Base-by-base conservation (phyloP, 176 grass and related monocot genomes). In the Neostapfia colusana region DNA sequence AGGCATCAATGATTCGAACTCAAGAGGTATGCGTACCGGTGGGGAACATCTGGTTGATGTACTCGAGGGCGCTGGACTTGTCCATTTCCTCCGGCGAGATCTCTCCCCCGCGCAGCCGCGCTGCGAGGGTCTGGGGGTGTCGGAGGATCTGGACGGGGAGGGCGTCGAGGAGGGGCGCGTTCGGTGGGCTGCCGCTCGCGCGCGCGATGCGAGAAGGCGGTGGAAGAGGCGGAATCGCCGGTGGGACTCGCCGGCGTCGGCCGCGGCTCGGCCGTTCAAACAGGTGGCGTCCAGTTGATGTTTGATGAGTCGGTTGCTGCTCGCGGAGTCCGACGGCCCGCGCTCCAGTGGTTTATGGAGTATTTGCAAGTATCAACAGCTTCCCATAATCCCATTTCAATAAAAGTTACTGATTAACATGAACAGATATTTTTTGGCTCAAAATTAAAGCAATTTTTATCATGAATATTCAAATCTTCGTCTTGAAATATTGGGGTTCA, bases 1-100 rank as follows among this genome's bases (percentile, higher is more conserved):
- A 81, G 56, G 55, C 50, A n/a, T 63, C 63, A 9, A 62, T 49
- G 68, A 82, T 82, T 72, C 37, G 72, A 74, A 51, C 23, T 65
- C 26, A 15, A 50, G 28, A 11, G 34, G 35, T 31, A 54, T 25
- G 49, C 54, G 20, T 77, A 90, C 95, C 95, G 3, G 89, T 99
- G 57, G 95, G 95, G 70, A 99, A 99, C 92, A 95, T 99, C 89
- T 95, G 95, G 69, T 99, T 99, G 77, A 99, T 99, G 85, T 99
- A 99, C 71, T 99, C 95, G 28, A 99, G 73, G 78, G 95, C 91
- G 78, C 91, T 92, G 50, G 95, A 95, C 86, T 95, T 99, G 73
- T 95, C 89, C 95, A 99, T 99, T 59, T 28, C 21, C 79, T 78
- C 73, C 65, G 43, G 51, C 17, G 74, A 82, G 72, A 90, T 88